phyloP scores from a whole-genome alignment of 495 filamentous ascomycete species.

The Chlorociboria aeruginascens region DNA sequence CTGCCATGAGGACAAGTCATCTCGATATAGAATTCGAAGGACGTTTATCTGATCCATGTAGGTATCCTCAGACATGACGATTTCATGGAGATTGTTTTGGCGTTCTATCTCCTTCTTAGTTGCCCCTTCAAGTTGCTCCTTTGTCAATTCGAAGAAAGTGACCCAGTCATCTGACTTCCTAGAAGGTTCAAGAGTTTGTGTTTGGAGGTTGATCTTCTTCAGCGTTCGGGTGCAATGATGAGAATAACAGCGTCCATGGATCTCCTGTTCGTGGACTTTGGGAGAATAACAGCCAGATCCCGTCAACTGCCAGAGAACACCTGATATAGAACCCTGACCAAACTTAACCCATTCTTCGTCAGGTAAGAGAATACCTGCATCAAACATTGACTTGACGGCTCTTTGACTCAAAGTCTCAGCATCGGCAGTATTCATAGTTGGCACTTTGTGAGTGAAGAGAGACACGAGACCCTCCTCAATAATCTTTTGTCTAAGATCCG shows the following conservation, averaged over 20 bases:
- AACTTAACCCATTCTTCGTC: constrained; percentile 99
- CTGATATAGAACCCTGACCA: constrained; percentile 58
- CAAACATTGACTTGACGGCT: constrained; percentile 73
- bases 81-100: constrained; percentile 92
- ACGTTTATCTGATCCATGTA: constrained; percentile 85
- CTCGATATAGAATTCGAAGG: constrained; percentile 73
- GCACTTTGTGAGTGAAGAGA: constrained; percentile 90
- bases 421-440: constrained; percentile 97
- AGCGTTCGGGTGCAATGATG: constrained; percentile 88
- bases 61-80: constrained; percentile 82
- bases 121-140: constrained; percentile 54
- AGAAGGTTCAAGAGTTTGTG: constrained; percentile 53
- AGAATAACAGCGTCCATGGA: constrained; percentile 77
- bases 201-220: constrained; percentile 81
- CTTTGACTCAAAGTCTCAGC: constrained; percentile 75
- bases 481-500: constrained; percentile 69
- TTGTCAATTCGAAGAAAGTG: constrained; percentile 78
- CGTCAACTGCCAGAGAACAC: constrained; percentile 88
- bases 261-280: constrained; percentile 62
- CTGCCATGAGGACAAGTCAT: constrained; percentile 58
- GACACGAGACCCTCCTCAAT: constrained; percentile 79
- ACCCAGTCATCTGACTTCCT: constrained; percentile 75
- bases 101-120: constrained; percentile 82
- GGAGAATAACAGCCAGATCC: constrained; percentile 86
- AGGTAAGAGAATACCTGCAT: constrained; percentile 62